Percentiles rank a stretch among this genome's conserved stretches.
These are phyloP conservation scores for Diacronema lutheri DNA, from an alignment of 78 protist species.

Conservation along the genomic window DNA sequence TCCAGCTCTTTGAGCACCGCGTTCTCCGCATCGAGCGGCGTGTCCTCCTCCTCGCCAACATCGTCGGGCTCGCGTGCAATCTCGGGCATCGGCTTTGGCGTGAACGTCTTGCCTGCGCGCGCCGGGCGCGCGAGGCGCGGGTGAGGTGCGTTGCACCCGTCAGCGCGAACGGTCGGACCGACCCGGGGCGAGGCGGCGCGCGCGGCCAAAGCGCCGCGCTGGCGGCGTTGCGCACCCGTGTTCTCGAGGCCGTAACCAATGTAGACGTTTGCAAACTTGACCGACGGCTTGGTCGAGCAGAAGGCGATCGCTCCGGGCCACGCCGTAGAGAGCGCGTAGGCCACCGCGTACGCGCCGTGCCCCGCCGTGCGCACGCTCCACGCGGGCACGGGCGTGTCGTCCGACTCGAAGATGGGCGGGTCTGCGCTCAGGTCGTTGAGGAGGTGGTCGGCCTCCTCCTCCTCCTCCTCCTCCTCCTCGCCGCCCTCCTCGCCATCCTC, in stretches of 20 bases:
- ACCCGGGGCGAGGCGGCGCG: too few relatives aligned
- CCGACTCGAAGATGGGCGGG: too few relatives aligned
- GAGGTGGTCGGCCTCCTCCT: not conserved
- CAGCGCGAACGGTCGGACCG: too few relatives aligned
- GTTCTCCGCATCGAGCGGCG: conserved; percentile 12
- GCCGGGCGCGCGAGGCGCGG: too few relatives aligned
- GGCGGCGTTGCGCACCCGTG: too few relatives aligned
- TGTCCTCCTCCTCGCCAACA: not conserved
- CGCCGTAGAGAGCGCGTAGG: not conserved
- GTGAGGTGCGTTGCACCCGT: too few relatives aligned
- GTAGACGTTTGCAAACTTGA: not conserved
- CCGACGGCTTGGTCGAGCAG: too few relatives aligned
- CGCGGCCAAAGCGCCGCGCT: too few relatives aligned
- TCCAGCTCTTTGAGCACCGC: not conserved
- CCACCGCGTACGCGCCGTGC: not conserved
- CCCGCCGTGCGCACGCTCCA: too few relatives aligned
- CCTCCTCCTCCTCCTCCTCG: not conserved
- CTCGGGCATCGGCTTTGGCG: not conserved
- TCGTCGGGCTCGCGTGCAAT: not conserved
- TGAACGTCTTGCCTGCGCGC: not conserved
- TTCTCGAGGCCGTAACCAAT: not conserved
- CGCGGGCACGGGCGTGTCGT: too few relatives aligned
- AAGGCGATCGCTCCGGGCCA: not conserved
- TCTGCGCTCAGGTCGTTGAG: too few relatives aligned
- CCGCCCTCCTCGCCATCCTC: not conserved